Conservation (phyloP, 352 stramenopile species). For the Pythium scleroteichum region DNA sequence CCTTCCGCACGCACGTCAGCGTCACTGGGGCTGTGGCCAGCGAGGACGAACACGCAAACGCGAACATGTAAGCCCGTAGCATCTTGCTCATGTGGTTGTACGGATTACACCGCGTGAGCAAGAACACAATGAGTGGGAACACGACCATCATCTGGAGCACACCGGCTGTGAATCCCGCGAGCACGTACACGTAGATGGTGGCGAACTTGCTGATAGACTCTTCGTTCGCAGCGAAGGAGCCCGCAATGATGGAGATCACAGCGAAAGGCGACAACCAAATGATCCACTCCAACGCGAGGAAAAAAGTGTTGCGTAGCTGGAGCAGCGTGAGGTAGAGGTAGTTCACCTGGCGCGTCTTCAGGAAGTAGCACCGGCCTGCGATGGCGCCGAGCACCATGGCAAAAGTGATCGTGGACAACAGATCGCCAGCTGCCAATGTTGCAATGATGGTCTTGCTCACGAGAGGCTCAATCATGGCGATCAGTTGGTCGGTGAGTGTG, state of each 20-base stretch:
- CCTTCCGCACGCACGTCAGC: conserved; percentile 64
- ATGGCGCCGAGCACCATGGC: conserved; percentile 67
- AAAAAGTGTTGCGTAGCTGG: conserved; percentile 77
- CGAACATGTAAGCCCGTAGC: conserved; percentile 66
- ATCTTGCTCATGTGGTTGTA: conserved; percentile 76
- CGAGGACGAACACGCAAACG: conserved; percentile 68
- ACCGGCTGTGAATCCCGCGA: conserved; percentile 43
- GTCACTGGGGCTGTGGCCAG: conserved; percentile 70
- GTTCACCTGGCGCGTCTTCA: conserved; percentile 54
- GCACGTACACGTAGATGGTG: conserved; percentile 60
- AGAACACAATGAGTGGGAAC: conserved; percentile 64
- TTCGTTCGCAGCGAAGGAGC: conserved; percentile 57
- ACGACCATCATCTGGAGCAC: conserved; percentile 55
- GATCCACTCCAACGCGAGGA: conserved; percentile 68
- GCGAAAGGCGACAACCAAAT: conserved; percentile 70
- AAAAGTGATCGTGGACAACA: conserved; percentile 71
- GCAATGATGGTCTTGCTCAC: conserved; percentile 69
- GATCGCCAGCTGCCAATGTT: conserved; percentile 44
- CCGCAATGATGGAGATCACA: conserved; percentile 69
- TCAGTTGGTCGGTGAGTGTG: conserved; percentile 59
- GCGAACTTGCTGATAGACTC: conserved; percentile 34
- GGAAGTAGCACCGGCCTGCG: conserved; percentile 60
- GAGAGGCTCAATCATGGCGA: conserved; percentile 55
- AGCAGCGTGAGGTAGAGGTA: conserved; percentile 69
- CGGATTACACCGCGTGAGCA: conserved; percentile 67